Base-by-base conservation (phyloP, 106 monocot species). In the Allium sativum region DNA sequence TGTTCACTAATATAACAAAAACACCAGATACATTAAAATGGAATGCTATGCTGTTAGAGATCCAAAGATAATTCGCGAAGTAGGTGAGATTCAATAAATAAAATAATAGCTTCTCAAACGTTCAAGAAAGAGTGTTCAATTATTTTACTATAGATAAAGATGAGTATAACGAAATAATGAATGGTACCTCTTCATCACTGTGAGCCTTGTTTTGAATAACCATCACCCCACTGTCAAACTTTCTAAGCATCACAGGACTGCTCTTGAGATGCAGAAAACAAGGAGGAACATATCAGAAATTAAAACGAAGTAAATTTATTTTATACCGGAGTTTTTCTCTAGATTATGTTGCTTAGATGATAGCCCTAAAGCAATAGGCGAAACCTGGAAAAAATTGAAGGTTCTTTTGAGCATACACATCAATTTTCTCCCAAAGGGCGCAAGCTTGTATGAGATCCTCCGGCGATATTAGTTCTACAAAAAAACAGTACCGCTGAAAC, bases 391-490 rank as follows among this genome's bases (percentile, higher is more conserved):
- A 66, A 48, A 54, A 44, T 67, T 71, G 69, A 77, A 74, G 68
- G 74, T 73, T 77, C 77, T 83, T 73, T 62, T 40, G 59, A 71
- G 76, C 87, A 64, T 98, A 98, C 96, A 98, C 96, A 72, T 98
- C 87, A 81, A 91, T 71, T 79, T 98, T 98, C 63, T 98, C 91
- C 96, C 96, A 98, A 16, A 98, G 58, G 12, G 71, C 79, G 74
- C 96, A 98, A 18, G 96, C 96, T 88, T 80, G 87, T 62, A 91
- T 70, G 42, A 98, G 82, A 74, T 98, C 96, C n/a, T 98, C 96
- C 7, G 96, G 96, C 47, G 96, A 98, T 58, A 98, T 98, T 73
- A 98, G 69, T 67, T 84, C 96, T 98, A 77, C 18, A 44, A 55
- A 44, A 14, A 44, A 69, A 66, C 12, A 10, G 11, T n/a, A 54